Base-by-base conservation (phyloP, 192 early-diverging fungal species). In the Backusella circina region DNA sequence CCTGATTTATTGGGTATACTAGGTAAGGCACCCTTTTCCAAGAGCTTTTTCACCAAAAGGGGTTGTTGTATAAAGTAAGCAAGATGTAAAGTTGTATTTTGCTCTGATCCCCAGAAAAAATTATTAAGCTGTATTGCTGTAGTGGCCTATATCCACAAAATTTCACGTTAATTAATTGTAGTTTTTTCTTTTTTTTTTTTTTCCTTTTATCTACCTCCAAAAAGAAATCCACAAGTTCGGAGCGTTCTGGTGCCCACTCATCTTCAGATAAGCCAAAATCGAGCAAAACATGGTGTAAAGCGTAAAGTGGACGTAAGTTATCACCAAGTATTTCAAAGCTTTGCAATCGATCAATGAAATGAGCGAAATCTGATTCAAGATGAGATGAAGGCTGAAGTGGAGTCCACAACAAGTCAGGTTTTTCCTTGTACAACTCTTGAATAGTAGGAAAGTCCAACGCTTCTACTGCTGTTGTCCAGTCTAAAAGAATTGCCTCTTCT, bases 21-120 rank as follows among this genome's bases (percentile, higher is more conserved):
- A 37, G 65, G 15, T 16, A 44, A 35, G 1, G 72, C 77, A 12
- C 77, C 77, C 33, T 70, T 30, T 15, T 57, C 50, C 1, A 74
- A 51, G 31, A 79, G 57, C 6, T 37, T n/a, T 65, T 64, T 28
- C 1, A 77, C 65, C 7, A 77, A 23, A 16, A 57, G 13, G 15
- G 23, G 21, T 35, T 77, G 68, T 26, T 67, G 36, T 21, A 77
- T 54, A 61, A 70, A 77, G 13, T 51, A 67, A 38, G 75, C 75
- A 31, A 77, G 50, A 61, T 77, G 75, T n/a, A 77, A 23, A 12
- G 23, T 41, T 13, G 75, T 77, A 47, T 77, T 77, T 26, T 77
- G 16, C 23, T 41, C 69, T 23, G 68, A 30, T n/a, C 75, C 75
- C 75, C 75, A 77, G 28, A 36, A 65, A 65, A 18, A 71, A 1